Conservation (phyloP, 1,284 basidiomycete genomes). For the Austropuccinia psidii region DNA sequence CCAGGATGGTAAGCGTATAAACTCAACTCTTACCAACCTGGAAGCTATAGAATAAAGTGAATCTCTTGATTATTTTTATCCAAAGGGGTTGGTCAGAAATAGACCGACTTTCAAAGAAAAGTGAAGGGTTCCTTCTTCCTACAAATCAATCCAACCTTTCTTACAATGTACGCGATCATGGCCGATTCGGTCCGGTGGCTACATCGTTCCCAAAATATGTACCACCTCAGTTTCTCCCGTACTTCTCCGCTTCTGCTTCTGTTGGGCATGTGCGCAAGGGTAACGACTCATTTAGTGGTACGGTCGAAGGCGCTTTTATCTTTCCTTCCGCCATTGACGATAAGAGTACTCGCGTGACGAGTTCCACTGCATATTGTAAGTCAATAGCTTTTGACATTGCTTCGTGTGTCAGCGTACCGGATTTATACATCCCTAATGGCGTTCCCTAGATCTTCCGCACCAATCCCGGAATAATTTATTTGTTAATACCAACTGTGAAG, state of each 20-base stretch:
- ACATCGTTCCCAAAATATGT: constrained; percentile 28
- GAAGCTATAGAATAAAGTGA: neutral
- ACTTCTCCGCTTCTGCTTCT: constrained; percentile 1
- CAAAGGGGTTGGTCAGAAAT: constrained; percentile 28
- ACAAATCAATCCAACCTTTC: neutral
- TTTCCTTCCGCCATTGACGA: constrained; percentile 24
- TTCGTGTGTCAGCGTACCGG: no score
- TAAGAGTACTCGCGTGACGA: constrained; percentile 18
- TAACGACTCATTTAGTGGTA: constrained; percentile 7
- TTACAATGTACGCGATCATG: neutral
- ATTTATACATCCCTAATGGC: no score
- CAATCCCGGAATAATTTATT: constrained; percentile 8
- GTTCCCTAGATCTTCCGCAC: constrained; percentile 23
- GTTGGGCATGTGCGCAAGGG: neutral
- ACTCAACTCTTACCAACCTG: no score
- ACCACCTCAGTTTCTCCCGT: constrained; percentile 7
- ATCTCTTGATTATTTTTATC: neutral
- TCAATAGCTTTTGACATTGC: neutral
- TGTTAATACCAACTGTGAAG: neutral
- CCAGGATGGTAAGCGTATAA: constrained; percentile 27
- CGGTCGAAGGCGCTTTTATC: constrained; percentile 10
- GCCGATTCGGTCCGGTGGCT: neutral
- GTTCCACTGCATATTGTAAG: constrained; percentile 33
- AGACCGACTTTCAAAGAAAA: constrained; percentile 25
- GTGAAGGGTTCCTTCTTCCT: constrained; percentile 4